Base-by-base conservation (phyloP, 2,329 filamentous ascomycete species). In the Aspergillus sp. region DNA sequence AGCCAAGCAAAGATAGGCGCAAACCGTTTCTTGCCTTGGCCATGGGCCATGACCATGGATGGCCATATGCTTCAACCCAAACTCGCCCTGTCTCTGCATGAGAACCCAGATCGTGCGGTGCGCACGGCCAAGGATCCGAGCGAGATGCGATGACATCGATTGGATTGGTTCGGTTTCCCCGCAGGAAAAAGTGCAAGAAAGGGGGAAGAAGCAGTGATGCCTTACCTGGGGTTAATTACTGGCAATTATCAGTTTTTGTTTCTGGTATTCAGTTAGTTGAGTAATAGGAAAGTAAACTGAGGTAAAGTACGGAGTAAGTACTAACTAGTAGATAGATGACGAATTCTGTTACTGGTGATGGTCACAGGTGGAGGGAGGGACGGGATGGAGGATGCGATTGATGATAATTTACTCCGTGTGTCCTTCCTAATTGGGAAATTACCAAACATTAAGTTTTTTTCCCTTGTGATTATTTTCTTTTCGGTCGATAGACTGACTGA, bases 1-100 rank as follows among this genome's bases (percentile, higher is more conserved):
- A 19, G 41, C 23, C 30, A 50, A n/a, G 25, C 44, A 23, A 15
- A 49, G 44, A 50, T 50, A 50, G 27, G 25, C 30, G 25, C 47
- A n/a, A 44, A 17, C 47, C 49, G 30, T 54, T 48, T 54, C 4
- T 42, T 32, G 27, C 50, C 41, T 56, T 8, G 47, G 8, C 47
- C 47, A 23, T 23, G 23, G 23, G 23, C 23, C 6, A 23, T 30
- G 27, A 2, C 27, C 23, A 27, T 32, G 23, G 23, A 32, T 32
- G 30, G 30, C 30, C 30, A 32, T 36, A 50, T 55, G 44, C 47
- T 42, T 57, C 36, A 49, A 25, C 25, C 27, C 39, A 61, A 59
- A 47, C 58, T 59, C 58, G 62, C 60, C 61, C 57, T 59, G 52
- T 62, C 53, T 60, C 61, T 66, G 64, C 61, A 59, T 58, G 63